phyloP scores from a whole-genome alignment of 2,329 filamentous ascomycete genomes.

The Pseudogymnoascus sp. region DNA sequence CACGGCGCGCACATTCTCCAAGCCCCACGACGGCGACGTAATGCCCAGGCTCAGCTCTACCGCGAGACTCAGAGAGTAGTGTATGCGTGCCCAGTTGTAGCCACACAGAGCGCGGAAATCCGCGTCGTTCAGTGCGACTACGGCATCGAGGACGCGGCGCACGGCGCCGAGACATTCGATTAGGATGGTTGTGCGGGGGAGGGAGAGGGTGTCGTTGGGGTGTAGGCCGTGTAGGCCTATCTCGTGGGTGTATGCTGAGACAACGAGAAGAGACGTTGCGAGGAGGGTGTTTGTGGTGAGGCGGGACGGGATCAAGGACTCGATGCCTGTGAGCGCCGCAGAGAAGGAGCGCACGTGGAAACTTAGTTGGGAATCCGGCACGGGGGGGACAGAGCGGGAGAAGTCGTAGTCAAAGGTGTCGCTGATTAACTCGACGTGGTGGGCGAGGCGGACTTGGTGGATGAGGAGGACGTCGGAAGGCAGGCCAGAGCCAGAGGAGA shows the following conservation, averaged over 20 bases:
- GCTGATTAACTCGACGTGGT: constrained; percentile 7
- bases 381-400: neutral
- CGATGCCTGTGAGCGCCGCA: neutral
- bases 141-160: constrained; percentile 5
- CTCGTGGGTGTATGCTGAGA: constrained; percentile 11
- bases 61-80: constrained; percentile 10
- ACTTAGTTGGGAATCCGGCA: constrained; percentile 6
- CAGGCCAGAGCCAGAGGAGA: neutral
- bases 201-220: constrained; percentile 3
- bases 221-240: constrained; percentile 7
- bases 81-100: constrained; percentile 10
- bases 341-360: constrained; percentile 11
- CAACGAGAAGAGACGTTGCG: neutral
- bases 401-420: constrained; percentile 11
- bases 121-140: neutral
- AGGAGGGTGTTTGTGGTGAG: constrained; percentile 6
- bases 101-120: constrained; percentile 8
- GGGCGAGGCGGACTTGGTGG: constrained; percentile 11
- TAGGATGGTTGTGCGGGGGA: constrained; percentile 10
- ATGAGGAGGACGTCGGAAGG: constrained; percentile 7
- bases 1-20: constrained; percentile 3
- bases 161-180: constrained; percentile 9
- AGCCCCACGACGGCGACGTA: constrained; percentile 8
- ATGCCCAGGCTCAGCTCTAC: constrained; percentile 10
- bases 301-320: constrained; percentile 7